phyloP scores from a whole-genome alignment of 139 green algal genomes.

The Dunaliella primolecta region DNA sequence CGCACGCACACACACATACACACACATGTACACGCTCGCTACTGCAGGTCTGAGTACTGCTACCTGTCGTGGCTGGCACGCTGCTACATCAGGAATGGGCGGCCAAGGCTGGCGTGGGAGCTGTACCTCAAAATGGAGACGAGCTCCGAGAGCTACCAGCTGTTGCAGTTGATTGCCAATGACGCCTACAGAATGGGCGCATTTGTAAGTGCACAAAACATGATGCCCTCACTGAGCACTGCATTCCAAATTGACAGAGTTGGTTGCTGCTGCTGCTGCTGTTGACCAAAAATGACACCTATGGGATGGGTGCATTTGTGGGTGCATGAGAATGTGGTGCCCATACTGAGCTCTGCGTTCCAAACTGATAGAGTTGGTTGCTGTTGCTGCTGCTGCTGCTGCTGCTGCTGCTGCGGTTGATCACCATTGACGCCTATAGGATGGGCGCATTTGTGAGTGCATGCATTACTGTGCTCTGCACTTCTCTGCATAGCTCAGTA shows the following conservation, averaged over 20 bases:
- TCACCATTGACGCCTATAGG: slow-evolving; percentile 80
- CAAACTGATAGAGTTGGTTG: too few species aligned
- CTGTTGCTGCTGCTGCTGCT: too few species aligned
- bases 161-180: slow-evolving; percentile 75
- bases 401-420: slow-evolving; percentile 71
- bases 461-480: too few species aligned
- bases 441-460: slow-evolving; percentile 76
- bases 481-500: too few species aligned
- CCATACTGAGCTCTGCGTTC: too few species aligned
- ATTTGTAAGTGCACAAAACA: slow-evolving; percentile 73
- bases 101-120: slow-evolving; percentile 64
- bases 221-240: too few species aligned
- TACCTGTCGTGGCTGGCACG: slow-evolving; percentile 67
- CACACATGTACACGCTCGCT: not conserved
- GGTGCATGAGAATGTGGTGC: too few species aligned
- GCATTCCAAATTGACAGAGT: too few species aligned
- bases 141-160: slow-evolving; percentile 53
- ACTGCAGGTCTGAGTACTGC: slow-evolving; percentile 48
- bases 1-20: slow-evolving; percentile 4
- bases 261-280: too few species aligned
- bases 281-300: too few species aligned
- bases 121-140: slow-evolving; percentile 71
- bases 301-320: too few species aligned
- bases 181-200: slow-evolving; percentile 80
- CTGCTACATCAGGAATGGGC: slow-evolving; percentile 74